phyloP scores from a whole-genome alignment of 1,284 basidiomycete species.

The Takashimella tepidaria region DNA sequence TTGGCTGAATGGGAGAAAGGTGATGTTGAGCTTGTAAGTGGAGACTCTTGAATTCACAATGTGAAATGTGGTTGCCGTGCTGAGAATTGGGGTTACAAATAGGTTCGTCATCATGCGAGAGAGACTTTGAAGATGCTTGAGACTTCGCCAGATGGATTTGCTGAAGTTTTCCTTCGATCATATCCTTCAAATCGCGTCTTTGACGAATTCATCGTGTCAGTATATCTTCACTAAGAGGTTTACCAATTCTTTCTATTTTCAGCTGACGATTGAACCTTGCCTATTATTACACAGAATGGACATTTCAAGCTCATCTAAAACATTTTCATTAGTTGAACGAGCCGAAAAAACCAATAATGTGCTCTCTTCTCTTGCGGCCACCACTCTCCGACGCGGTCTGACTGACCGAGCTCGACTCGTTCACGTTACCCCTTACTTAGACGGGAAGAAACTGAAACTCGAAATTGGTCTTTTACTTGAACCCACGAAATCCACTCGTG shows the following conservation, averaged over 20 bases:
- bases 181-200: slow-evolving; percentile 61
- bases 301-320: slow-evolving; percentile 50
- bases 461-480: slow-evolving; percentile 72
- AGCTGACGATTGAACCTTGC: too few species aligned
- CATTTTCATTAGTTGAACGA: slow-evolving; percentile 1
- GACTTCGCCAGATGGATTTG: slow-evolving; percentile 34
- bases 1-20: slow-evolving; percentile 66
- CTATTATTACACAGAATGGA: slow-evolving; percentile 55
- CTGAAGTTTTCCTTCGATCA: slow-evolving; percentile 45
- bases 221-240: too few species aligned
- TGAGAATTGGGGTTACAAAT: too few species aligned
- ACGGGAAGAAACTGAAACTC: slow-evolving; percentile 21
- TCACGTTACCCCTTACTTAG: slow-evolving; percentile 53
- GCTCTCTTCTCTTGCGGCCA: slow-evolving; percentile 55
- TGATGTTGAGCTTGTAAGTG: slow-evolving; percentile 47
- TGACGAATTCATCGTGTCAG: slow-evolving; percentile 65
- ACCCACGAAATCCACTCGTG: slow-evolving; percentile 63
- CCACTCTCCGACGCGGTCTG: slow-evolving; percentile 61
- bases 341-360: slow-evolving; percentile 49
- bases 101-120: slow-evolving; percentile 73
- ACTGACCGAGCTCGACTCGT: slow-evolving; percentile 61
- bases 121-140: slow-evolving; percentile 57
- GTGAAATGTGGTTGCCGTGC: neutral
- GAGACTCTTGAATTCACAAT: neutral
- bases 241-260: neutral